Evolutionary conservation across 225 moss, liverwort and hornwort species (phyloP), one percentile per base, ranked within the genome.

Genomic region (Lunularia cruciata): DNA sequence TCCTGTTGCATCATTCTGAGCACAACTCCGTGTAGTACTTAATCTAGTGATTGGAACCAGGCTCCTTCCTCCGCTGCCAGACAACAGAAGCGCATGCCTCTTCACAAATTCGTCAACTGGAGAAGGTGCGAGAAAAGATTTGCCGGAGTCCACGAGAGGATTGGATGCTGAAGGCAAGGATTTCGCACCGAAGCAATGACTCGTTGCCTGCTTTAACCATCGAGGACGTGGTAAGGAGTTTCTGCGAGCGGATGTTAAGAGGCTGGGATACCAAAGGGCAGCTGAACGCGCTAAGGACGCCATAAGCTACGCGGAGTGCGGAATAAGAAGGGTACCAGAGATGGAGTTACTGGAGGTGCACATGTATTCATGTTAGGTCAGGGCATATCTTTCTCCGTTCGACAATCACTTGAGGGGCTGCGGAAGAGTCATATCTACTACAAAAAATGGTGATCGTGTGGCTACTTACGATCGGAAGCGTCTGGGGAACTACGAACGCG

Each of bases 401-500:
- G n/a, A n/a, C n/a, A n/a, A n/a, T n/a, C n/a, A n/a, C n/a, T n/a
- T n/a, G n/a, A n/a, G n/a, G n/a, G n/a, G n/a, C n/a, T n/a, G n/a
- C n/a, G n/a, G n/a, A n/a, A n/a, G n/a, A n/a, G n/a, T n/a, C n/a
- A n/a, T n/a, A n/a, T n/a, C n/a, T n/a, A n/a, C n/a, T n/a, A n/a
- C n/a, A n/a, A n/a, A n/a, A 43, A 8, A 72, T 76, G 80, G 87
- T 80, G 76, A 87, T 89, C 61, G 71, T 63, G 8, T 87, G 91
- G 87, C 67, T 91, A 49, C 60, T 94, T n/a, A 63, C 43, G 43
- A 91, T 91, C 20, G 94, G 89, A 35, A 77, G 76, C 48, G 86
- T 94, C 39, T 91, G 91, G 94, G 91, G 94, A 11, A 78, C 75
- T 40, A 89, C 94, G 19, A 94, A 91, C 18, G 91, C 89, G 20